Conservation (phyloP, 768 basidiomycete genomes). For the Podaxis sp. region DNA sequence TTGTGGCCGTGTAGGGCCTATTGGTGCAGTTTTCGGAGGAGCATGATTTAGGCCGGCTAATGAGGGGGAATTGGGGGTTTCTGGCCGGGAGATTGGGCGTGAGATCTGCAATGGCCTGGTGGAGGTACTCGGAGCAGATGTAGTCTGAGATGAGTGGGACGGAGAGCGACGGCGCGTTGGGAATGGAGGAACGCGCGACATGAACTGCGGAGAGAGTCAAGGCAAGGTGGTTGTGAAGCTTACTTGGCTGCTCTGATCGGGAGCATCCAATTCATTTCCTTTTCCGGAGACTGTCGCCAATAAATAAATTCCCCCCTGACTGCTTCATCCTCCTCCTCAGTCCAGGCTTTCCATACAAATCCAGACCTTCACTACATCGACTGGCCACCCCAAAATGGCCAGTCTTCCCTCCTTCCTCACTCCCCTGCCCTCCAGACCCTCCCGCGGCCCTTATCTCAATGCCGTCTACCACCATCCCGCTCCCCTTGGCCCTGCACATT, state of each 20-base stretch:
- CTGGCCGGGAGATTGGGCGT: constrained; percentile 49
- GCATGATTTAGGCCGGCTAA: constrained; percentile 19
- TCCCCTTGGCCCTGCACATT: constrained; percentile 38
- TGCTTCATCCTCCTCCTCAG: background rate
- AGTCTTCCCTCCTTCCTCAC: constrained; percentile 30
- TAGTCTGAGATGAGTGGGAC: constrained; percentile 36
- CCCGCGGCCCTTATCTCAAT: constrained; percentile 17
- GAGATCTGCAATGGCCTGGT: constrained; percentile 61
- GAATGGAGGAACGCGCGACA: constrained; percentile 60
- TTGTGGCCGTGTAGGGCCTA: constrained; percentile 60
- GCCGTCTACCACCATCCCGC: constrained; percentile 35
- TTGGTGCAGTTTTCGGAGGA: constrained; percentile 35
- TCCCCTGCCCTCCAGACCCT: constrained; percentile 8
- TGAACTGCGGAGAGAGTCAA: constrained; percentile 18
- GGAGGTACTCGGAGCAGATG: constrained; percentile 30
- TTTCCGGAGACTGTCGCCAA: background rate
- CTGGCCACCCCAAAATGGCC: constrained; percentile 11
- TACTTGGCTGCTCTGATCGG: background rate
- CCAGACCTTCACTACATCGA: background rate
- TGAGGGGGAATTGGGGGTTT: constrained; percentile 41
- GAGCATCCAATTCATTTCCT: background rate
- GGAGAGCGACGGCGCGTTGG: constrained; percentile 51
- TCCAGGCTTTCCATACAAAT: background rate
- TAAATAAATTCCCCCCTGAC: background rate
- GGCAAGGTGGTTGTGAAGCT: background rate